Percentiles rank a stretch among this genome's conserved stretches.
Evolutionary conservation across 1,284 basidiomycete genomes (phyloP).

Genomic region (Fomitopsis palustris): DNA sequence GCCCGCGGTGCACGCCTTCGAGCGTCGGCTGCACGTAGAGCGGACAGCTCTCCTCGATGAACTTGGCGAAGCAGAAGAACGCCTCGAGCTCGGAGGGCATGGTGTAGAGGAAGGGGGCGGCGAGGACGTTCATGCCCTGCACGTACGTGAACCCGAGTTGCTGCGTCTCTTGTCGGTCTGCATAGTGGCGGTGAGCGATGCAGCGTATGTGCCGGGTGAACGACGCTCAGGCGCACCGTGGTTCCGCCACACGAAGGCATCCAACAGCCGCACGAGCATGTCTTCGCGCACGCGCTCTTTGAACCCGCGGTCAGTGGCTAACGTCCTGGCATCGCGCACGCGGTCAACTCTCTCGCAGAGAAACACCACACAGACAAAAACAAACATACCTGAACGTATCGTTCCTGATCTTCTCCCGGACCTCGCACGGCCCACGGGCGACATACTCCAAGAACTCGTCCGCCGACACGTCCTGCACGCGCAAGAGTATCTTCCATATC

Average conservation of each 20-base stretch:
- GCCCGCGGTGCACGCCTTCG: constrained; percentile 89
- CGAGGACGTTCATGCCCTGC: constrained; percentile 98
- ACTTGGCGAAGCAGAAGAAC: constrained; percentile 92
- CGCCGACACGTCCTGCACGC: constrained; percentile 73
- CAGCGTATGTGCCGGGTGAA: too few species aligned
- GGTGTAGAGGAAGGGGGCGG: constrained; percentile 94
- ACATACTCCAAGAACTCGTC: constrained; percentile 82
- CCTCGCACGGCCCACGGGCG: constrained; percentile 78
- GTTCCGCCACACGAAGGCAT: constrained; percentile 96
- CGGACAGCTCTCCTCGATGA: constrained; percentile 92
- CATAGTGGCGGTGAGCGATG: constrained; percentile 5
- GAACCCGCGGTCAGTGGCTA: constrained; percentile 94
- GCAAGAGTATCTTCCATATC: constrained; percentile 91
- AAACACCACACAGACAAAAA: neutral
- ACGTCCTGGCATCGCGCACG: constrained; percentile 57
- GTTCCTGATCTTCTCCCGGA: constrained; percentile 86
- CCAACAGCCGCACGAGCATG: constrained; percentile 92
- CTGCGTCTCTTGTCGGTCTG: constrained; percentile 70
- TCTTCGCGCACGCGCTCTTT: constrained; percentile 94
- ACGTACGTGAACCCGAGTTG: constrained; percentile 89
- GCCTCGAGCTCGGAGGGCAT: constrained; percentile 96
- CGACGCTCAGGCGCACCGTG: constrained; percentile 48
- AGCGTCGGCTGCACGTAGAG: constrained; percentile 94
- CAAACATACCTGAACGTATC: constrained; percentile 67
- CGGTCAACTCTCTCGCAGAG: neutral